Evolutionary conservation across 2,329 filamentous ascomycete genomes (phyloP).

Genomic region (Gremmenia infestans): DNA sequence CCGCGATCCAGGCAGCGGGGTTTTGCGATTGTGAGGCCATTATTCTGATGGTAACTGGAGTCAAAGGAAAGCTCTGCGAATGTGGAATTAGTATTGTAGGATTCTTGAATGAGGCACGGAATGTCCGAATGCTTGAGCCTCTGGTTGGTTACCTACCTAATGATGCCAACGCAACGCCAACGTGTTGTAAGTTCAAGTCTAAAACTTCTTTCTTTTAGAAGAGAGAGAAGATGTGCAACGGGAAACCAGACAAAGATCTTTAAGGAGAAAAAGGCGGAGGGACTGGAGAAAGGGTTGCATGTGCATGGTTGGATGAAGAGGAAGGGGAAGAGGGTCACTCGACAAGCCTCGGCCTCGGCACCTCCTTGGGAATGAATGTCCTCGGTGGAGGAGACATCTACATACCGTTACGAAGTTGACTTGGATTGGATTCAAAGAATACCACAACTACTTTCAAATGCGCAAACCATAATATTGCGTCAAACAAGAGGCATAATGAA

Average conservation of each 20-base stretch:
- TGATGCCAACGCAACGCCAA: neutral
- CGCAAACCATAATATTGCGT: too few species aligned
- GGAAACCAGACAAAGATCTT: neutral
- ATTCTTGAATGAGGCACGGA: too few species aligned
- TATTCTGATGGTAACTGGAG: neutral
- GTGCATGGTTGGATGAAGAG: neutral
- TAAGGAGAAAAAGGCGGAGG: neutral
- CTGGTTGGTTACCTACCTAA: neutral
- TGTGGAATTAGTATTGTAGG: too few species aligned
- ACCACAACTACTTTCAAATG: too few species aligned
- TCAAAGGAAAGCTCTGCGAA: neutral
- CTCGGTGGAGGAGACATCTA: too few species aligned
- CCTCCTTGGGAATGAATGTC: too few species aligned
- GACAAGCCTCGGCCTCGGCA: neutral
- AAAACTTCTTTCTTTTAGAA: too few species aligned
- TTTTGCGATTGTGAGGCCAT: slow-evolving; percentile 9
- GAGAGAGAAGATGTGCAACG: neutral
- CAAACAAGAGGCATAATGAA: too few species aligned
- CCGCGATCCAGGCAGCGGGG: slow-evolving; percentile 21
- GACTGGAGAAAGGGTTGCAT: neutral
- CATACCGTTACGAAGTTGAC: too few species aligned
- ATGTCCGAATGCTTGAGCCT: neutral
- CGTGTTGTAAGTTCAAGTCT: too few species aligned
- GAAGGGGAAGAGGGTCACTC: neutral
- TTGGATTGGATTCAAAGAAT: too few species aligned